Conservation (phyloP, 2,329 filamentous ascomycete genomes). For the Pseudogymnoascus sp. region DNA sequence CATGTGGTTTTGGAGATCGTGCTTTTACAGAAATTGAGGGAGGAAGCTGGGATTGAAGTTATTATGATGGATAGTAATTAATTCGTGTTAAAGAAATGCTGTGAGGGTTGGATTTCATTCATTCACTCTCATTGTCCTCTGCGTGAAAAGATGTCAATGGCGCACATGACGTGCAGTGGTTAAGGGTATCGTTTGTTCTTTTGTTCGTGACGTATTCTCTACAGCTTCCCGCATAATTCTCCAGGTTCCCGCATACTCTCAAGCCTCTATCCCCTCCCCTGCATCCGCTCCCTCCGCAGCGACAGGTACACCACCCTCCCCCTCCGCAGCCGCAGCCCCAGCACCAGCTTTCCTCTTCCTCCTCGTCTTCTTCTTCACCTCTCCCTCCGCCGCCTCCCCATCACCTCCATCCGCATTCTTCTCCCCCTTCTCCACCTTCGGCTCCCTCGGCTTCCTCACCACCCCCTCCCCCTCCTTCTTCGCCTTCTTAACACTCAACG, state of each 20-base stretch:
- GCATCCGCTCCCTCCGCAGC: background rate
- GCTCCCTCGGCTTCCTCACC: too few species aligned
- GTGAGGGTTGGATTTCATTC: background rate
- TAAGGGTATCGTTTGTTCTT: conserved; percentile 1
- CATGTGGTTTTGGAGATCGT: background rate
- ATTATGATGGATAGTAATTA: background rate
- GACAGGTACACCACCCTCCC: conserved; percentile 4
- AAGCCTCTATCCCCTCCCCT: background rate
- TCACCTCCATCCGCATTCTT: conserved; percentile 15
- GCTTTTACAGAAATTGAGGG: background rate
- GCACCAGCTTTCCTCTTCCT: conserved; percentile 27
- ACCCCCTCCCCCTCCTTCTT: too few species aligned
- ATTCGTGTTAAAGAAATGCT: background rate
- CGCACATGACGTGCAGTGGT: background rate
- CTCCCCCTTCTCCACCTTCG: conserved; percentile 22
- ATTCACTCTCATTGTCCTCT: background rate
- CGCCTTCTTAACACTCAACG: too few species aligned
- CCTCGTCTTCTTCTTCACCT: conserved; percentile 31
- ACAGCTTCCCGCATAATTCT: background rate
- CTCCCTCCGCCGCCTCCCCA: conserved; percentile 15
- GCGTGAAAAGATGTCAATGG: background rate
- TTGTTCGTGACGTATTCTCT: background rate
- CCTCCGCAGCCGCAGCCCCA: conserved; percentile 10
- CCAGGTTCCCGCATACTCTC: background rate
- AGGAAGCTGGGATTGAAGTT: background rate